A percentile compares a stretch with the other conserved stretches of the same genome.
Conservation (phyloP, 257 asterid species). For the Ocimum tenuiflorum region DNA sequence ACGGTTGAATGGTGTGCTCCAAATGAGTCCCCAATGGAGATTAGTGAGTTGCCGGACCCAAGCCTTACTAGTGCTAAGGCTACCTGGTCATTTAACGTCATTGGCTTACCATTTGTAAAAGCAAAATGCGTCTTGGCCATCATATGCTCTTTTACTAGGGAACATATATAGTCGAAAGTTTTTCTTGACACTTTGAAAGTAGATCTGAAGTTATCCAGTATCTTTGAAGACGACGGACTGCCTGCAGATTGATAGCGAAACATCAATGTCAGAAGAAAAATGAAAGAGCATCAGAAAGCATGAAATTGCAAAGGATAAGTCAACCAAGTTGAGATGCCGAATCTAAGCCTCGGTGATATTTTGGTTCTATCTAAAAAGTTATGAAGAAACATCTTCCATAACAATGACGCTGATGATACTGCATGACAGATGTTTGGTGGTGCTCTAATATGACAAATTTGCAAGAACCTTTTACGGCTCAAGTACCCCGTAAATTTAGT, state of each 20-base stretch:
- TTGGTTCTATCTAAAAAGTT: too few species aligned
- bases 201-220: slow-evolving; percentile 42
- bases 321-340: background rate
- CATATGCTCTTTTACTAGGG: slow-evolving; percentile 70
- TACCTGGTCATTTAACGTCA: slow-evolving; percentile 69
- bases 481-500: too few species aligned
- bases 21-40: slow-evolving; percentile 71
- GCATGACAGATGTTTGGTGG: too few species aligned
- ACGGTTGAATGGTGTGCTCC: slow-evolving; percentile 84
- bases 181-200: slow-evolving; percentile 59
- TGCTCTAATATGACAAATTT: too few species aligned
- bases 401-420: too few species aligned
- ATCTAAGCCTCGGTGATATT: too few species aligned
- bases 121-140: slow-evolving; percentile 56
- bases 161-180: slow-evolving; percentile 70
- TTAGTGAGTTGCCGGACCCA: slow-evolving; percentile 71
- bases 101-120: slow-evolving; percentile 56
- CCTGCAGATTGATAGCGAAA: slow-evolving; percentile 34
- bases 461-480: too few species aligned
- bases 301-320: background rate
- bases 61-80: slow-evolving; percentile 75
- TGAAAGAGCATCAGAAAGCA: background rate
- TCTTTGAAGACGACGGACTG: slow-evolving; percentile 40
- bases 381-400: too few species aligned
- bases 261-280: background rate